phyloP scores from a whole-genome alignment of 2,329 filamentous ascomycete genomes.

The Mariannaea sp. region DNA sequence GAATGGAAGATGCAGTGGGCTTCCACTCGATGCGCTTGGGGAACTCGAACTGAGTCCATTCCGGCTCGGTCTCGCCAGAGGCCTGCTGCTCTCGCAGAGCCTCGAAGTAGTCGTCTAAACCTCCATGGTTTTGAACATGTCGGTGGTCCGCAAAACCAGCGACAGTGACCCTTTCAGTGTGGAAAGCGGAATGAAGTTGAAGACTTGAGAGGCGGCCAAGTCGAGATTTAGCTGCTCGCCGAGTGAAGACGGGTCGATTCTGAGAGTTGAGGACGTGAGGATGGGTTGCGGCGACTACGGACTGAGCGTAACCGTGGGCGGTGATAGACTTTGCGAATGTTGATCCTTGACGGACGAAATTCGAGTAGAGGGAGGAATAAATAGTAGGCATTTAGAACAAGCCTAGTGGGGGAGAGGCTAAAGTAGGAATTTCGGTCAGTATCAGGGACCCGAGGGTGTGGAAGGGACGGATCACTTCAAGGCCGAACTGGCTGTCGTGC shows the following conservation, averaged over 20 bases:
- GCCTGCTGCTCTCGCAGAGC: conserved; percentile 81
- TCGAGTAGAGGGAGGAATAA: conserved; percentile 71
- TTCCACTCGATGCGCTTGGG: conserved; percentile 91
- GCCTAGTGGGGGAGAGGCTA: conserved; percentile 63
- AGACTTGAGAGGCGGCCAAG: conserved; percentile 59
- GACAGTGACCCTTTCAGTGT: conserved; percentile 58
- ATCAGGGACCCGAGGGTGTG: conserved; percentile 13
- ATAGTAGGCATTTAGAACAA: conserved; percentile 88
- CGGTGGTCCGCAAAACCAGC: conserved; percentile 60
- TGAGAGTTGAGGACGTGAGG: conserved; percentile 76
- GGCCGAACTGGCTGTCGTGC: conserved; percentile 15
- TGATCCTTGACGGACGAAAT: conserved; percentile 96
- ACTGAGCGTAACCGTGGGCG: conserved; percentile 97
- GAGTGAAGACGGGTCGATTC: conserved; percentile 66
- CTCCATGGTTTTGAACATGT: conserved; percentile 61
- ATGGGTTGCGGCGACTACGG: conserved; percentile 92
- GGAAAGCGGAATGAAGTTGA: conserved; percentile 79
- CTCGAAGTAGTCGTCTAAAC: conserved; percentile 89
- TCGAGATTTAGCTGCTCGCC: conserved; percentile 57
- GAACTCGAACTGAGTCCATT: conserved; percentile 93
- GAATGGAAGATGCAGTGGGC: conserved; percentile 59
- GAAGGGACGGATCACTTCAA: conserved; percentile 12
- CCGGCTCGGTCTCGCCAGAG: conserved; percentile 67
- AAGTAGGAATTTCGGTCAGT: conserved; percentile 31
- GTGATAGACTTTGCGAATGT: conserved; percentile 84